Conservation (phyloP, 768 basidiomycete species). For the Zangia roseola region DNA sequence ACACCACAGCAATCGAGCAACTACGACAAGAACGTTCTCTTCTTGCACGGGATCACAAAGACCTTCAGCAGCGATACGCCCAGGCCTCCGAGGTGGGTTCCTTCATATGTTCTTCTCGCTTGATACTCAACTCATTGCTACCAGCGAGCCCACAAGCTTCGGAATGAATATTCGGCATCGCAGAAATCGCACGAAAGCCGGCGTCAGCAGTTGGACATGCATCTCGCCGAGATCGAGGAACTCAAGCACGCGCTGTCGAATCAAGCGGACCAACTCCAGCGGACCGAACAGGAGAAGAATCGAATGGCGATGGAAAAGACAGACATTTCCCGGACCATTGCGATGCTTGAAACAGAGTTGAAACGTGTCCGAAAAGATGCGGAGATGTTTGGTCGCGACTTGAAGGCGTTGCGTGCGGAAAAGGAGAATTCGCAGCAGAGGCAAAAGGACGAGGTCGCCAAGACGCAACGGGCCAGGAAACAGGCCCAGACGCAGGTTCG, state of each 20-base stretch:
- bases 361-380: conserved; percentile 73
- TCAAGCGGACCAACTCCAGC: conserved; percentile 61
- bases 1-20: conserved; percentile 66
- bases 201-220: conserved; percentile 71
- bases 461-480: conserved; percentile 62
- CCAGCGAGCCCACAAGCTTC: conserved; percentile 61
- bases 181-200: conserved; percentile 69
- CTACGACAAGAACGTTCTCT: conserved; percentile 75
- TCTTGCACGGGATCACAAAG: conserved; percentile 67
- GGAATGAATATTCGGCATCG: conserved; percentile 56
- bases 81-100: conserved; percentile 63
- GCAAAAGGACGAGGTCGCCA: conserved; percentile 54
- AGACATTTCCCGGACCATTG: conserved; percentile 66
- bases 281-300: conserved; percentile 61
- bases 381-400: conserved; percentile 73
- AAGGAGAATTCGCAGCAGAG: conserved; percentile 60
- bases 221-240: conserved; percentile 71
- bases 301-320: conserved; percentile 60
- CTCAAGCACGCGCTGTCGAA: conserved; percentile 65
- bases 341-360: conserved; percentile 69
- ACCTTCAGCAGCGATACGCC: conserved; percentile 64
- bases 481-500: conserved; percentile 66
- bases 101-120: background rate
- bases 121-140: background rate
- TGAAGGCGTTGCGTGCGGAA: conserved; percentile 64